Base-by-base conservation (phyloP, 345 rosid species). In the Camelina sativa region DNA sequence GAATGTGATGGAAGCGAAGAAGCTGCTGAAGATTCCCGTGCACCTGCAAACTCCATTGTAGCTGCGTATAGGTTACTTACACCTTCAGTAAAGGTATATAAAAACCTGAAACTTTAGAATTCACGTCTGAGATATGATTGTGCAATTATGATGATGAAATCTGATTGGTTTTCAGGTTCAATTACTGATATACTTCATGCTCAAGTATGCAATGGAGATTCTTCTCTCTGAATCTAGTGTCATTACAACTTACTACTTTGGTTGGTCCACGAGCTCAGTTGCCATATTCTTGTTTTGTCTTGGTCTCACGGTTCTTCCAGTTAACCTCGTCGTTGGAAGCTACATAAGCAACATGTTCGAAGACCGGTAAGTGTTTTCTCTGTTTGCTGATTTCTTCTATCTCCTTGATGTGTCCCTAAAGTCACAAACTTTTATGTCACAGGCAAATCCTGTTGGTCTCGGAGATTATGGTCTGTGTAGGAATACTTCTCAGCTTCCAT, bases 321-420 rank as follows among this genome's bases (percentile, higher is more conserved):
- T 95, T 13, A 95, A 95, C 84, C 79, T 92, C 28, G 17, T 87
- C 30, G 89, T 95, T 28, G 99, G 99, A 72, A 88, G 90, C 86
- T 95, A 92, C 80, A 86, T 95, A 17, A 90, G 96, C 84, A 95
- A 95, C 83, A 92, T 95, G 93, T 95, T 92, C 56, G 97, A 95
- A 80, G 99, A 95, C 75, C 89, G 98, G 98, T 90, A 84, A 48
- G 10, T 59, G 19, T 37, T 37, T 2, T 37, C 30, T 63, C 8
- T 41, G 50, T 68, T 48, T 61, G 34, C 6, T 61, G 11, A 15
- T 30, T 59, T 13, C 67, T 59, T 66, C 28, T 3, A 3, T 28
- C 23, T 76, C 6, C 13, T 20, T 2, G 1, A 52, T 23, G 69
- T 46, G 43, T 9, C 20, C 61, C 25, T 65, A 23, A 78, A 60